phyloP scores from a whole-genome alignment of 495 filamentous ascomycete genomes.

The Penicillium ochrochloron region DNA sequence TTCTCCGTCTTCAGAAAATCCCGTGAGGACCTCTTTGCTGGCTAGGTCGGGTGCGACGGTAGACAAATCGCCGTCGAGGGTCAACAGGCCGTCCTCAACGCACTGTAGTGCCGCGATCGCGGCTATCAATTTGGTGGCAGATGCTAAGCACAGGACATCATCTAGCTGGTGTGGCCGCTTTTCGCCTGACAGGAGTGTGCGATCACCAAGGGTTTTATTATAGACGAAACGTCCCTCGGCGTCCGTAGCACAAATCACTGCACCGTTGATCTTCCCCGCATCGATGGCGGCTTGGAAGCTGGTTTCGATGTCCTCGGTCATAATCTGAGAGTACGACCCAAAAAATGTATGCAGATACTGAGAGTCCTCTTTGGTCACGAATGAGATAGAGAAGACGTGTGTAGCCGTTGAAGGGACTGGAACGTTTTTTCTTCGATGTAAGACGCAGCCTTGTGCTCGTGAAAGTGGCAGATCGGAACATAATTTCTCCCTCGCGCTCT shows the following conservation, averaged over 20 bases:
- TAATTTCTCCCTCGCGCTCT: too few species aligned
- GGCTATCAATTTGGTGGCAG: constrained; percentile 31
- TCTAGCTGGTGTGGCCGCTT: constrained; percentile 38
- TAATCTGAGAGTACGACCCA: background rate
- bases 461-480: too few species aligned
- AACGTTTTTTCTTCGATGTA: too few species aligned
- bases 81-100: constrained; percentile 51
- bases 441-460: too few species aligned
- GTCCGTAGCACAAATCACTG: constrained; percentile 32
- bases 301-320: constrained; percentile 28
- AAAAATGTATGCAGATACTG: background rate
- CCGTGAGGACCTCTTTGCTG: constrained; percentile 43
- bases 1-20: constrained; percentile 38
- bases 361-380: background rate
- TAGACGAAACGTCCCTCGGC: constrained; percentile 32
- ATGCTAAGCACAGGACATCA: constrained; percentile 39
- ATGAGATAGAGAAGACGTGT: background rate
- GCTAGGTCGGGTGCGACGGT: constrained; percentile 46
- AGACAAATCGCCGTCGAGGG: constrained; percentile 45
- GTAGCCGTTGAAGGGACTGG: background rate
- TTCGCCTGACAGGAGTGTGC: constrained; percentile 44
- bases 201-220: constrained; percentile 34
- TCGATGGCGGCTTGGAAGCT: constrained; percentile 26
- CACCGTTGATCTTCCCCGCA: constrained; percentile 26
- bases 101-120: constrained; percentile 48